A percentile compares a stretch with the other conserved stretches of the same genome.
Evolutionary conservation across 164 flowering plant species (phyloP).

Genomic region (Brasenia schreberi): DNA sequence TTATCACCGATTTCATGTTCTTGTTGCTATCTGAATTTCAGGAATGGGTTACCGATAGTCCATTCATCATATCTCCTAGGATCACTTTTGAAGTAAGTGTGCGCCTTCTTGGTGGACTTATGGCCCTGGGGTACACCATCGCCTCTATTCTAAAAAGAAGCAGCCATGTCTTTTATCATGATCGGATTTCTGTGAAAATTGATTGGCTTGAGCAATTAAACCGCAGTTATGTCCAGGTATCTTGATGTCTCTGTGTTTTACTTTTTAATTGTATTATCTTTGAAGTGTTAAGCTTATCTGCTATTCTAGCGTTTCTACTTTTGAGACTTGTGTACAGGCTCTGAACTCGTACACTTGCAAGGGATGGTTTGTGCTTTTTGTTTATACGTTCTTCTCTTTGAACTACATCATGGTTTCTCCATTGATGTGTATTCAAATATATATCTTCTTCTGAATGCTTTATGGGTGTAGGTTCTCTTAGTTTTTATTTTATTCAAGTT

Average conservation of each 20-base stretch:
- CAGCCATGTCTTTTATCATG: conserved; percentile 79
- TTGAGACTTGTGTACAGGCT: too few species aligned
- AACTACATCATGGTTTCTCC: too few species aligned
- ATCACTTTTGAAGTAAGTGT: conserved; percentile 97
- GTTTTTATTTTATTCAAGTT: too few species aligned
- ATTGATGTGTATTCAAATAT: too few species aligned
- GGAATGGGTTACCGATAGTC: conserved; percentile 96
- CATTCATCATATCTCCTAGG: conserved; percentile 95
- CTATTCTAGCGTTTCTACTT: too few species aligned
- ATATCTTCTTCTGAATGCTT: too few species aligned
- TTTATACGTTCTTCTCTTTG: too few species aligned
- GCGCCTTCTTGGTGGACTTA: conserved; percentile 93
- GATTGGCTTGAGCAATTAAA: conserved; percentile 92
- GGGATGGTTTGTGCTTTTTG: too few species aligned
- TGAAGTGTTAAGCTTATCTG: too few species aligned
- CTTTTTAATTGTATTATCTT: too few species aligned
- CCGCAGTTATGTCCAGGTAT: conserved; percentile 85
- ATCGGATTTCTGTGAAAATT: conserved; percentile 71
- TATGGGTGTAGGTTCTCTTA: too few species aligned
- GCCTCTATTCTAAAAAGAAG: conserved; percentile 89
- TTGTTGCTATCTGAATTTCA: conserved; percentile 21
- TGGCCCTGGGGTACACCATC: conserved; percentile 97
- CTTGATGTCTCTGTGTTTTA: neutral
- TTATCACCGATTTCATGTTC: neutral
- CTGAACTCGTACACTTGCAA: too few species aligned